A percentile compares a stretch with the other conserved stretches of the same genome.
Evolutionary conservation across 2,329 filamentous ascomycete species (phyloP).

Genomic region (Colletotrichum coccodes): DNA sequence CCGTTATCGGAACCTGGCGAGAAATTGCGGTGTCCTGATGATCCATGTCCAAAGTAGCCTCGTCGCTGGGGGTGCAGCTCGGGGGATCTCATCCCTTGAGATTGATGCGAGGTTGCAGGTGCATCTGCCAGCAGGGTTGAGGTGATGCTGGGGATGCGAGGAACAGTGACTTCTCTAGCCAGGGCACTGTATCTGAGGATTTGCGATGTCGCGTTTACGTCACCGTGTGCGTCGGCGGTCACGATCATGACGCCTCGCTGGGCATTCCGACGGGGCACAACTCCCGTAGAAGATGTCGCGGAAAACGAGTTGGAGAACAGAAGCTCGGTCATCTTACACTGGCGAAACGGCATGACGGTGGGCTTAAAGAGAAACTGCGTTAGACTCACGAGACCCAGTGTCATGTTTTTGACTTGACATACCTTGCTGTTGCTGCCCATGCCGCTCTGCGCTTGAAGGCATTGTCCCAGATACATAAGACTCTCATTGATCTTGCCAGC

Average conservation of each 20-base stretch:
- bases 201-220: constrained; percentile 97
- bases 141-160: constrained; percentile 85
- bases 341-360: constrained; percentile 80
- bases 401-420: constrained; percentile 36
- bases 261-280: constrained; percentile 67
- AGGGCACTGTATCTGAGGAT: constrained; percentile 95
- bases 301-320: constrained; percentile 91
- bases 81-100: constrained; percentile 36
- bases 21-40: constrained; percentile 48
- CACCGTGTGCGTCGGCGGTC: constrained; percentile 89
- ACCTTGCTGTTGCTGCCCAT: constrained; percentile 79
- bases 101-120: constrained; percentile 36
- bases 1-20: constrained; percentile 52
- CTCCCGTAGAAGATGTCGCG: constrained; percentile 59
- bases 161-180: constrained; percentile 91
- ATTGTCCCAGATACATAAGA: constrained; percentile 97
- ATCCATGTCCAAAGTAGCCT: constrained; percentile 27
- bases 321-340: constrained; percentile 87
- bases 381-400: background rate
- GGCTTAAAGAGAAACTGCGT: constrained; percentile 58
- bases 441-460: constrained; percentile 93
- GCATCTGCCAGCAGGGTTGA: constrained; percentile 69
- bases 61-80: constrained; percentile 16
- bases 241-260: constrained; percentile 97
- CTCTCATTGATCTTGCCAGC: constrained; percentile 99